phyloP scores from a whole-genome alignment of 148 eudicot species.

The Rhododendron vialii region DNA sequence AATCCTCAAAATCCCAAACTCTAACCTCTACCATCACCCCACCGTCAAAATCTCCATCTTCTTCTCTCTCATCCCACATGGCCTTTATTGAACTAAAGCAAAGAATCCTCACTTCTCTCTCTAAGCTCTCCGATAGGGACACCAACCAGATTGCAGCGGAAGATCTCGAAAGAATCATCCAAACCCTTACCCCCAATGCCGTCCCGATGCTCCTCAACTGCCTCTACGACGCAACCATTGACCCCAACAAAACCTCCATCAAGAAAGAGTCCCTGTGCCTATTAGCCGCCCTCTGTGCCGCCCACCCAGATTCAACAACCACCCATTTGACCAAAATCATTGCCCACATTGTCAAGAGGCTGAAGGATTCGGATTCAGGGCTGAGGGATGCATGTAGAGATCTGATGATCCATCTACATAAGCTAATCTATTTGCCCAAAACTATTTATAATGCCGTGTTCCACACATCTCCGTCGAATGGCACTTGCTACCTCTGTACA shows the following conservation, averaged over 20 bases:
- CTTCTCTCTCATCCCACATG: conserved; percentile 56
- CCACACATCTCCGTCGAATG: no score
- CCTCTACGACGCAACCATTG: conserved; percentile 69
- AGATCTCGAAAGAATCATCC: conserved; percentile 65
- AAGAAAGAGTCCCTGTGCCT: conserved; percentile 79
- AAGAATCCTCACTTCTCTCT: conserved; percentile 60
- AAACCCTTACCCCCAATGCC: conserved; percentile 56
- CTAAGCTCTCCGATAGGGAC: conserved; percentile 90
- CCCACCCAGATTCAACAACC: conserved; percentile 53
- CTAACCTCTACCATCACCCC: conserved; percentile 10
- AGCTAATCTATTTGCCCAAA: no score
- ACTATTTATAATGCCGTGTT: no score
- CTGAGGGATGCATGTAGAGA: conserved; percentile 76
- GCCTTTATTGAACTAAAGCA: conserved; percentile 95
- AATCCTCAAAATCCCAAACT: conserved; percentile 49
- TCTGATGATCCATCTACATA: no score
- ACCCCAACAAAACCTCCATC: conserved; percentile 73
- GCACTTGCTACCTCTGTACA: no score
- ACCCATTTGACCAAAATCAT: conserved; percentile 76
- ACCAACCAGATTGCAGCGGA: conserved; percentile 90
- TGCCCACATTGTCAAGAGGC: conserved; percentile 63
- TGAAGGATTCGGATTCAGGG: conserved; percentile 73
- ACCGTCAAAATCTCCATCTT: conserved; percentile 21
- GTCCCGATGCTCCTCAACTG: conserved; percentile 73
- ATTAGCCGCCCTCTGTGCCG: conserved; percentile 40